These are phyloP conservation scores for Salix caprea DNA, from an alignment of 345 rosid genomes.

Conservation along the genomic window DNA sequence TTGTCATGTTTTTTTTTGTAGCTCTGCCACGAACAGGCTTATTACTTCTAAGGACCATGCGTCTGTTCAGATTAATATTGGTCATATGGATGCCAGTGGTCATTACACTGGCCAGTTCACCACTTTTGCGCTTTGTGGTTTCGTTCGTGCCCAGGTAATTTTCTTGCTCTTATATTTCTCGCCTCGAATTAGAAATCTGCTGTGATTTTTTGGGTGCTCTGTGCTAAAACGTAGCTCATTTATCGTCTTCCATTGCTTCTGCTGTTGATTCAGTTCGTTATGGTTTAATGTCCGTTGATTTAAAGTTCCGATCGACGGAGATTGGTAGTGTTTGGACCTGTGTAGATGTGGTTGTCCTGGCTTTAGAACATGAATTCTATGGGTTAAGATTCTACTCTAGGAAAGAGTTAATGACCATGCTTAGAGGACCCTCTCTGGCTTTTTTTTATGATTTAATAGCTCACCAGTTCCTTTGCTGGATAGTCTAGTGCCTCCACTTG, in stretches of 20 bases:
- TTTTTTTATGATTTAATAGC: background rate
- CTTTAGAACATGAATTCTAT: background rate
- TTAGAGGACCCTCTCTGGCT: background rate
- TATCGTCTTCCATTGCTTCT: background rate
- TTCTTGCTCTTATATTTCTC: background rate
- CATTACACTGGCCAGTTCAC: conserved; percentile 41
- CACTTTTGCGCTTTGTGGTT: conserved; percentile 64
- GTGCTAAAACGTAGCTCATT: background rate
- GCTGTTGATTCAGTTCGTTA: background rate
- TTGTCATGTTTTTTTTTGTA: conserved; percentile 20
- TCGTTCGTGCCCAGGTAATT: conserved; percentile 61
- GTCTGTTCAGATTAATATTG: conserved; percentile 60
- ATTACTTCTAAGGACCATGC: conserved; percentile 74
- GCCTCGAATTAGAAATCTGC: background rate
- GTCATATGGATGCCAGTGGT: conserved; percentile 60
- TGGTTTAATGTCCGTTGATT: background rate
- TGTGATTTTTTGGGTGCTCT: background rate
- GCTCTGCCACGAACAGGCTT: conserved; percentile 71
- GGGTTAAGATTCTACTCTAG: too few relatives aligned
- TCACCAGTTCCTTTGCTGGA: background rate
- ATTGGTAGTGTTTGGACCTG: background rate
- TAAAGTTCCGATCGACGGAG: background rate
- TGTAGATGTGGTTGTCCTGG: background rate
- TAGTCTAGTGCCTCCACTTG: background rate
- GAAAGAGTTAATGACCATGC: too few relatives aligned